A percentile compares a stretch with the other conserved stretches of the same genome.
Conservation (phyloP, 2,329 filamentous ascomycete species). For the Colletotrichum australisinense region DNA sequence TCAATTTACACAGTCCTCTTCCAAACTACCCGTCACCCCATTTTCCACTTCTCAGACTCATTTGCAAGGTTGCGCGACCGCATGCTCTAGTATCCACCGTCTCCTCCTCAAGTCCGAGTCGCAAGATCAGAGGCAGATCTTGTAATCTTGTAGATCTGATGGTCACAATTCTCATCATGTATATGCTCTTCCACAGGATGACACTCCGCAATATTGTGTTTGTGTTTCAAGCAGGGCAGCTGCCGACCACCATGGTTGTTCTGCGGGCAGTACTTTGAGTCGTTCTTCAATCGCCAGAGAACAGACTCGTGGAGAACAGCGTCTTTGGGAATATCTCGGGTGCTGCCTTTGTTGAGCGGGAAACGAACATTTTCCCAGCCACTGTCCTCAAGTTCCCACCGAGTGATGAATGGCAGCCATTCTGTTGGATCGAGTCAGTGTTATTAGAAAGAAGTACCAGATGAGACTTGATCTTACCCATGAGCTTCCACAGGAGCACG, state of each 20-base stretch:
- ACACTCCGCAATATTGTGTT: neutral
- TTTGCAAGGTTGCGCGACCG: neutral
- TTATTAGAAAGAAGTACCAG: no score
- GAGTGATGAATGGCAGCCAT: constrained; percentile 52
- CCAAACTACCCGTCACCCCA: neutral
- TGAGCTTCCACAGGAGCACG: constrained; percentile 55
- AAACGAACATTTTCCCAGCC: constrained; percentile 49
- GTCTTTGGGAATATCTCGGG: constrained; percentile 52
- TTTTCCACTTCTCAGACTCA: neutral
- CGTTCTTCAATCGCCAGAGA: constrained; percentile 46
- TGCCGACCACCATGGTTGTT: constrained; percentile 48
- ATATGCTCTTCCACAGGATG: neutral
- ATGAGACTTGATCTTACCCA: constrained; percentile 47
- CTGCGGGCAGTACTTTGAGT: constrained; percentile 42
- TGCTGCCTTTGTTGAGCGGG: constrained; percentile 49
- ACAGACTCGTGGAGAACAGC: constrained; percentile 53
- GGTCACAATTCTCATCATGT: neutral
- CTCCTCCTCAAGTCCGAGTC: neutral
- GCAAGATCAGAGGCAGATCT: constrained; percentile 9
- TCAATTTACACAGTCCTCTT: neutral
- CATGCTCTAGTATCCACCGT: neutral
- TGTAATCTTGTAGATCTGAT: constrained; percentile 6
- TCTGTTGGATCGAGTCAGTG: constrained; percentile 40
- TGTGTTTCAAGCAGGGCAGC: constrained; percentile 46
- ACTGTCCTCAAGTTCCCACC: constrained; percentile 51